These are phyloP conservation scores for Suillus alpinus DNA, from an alignment of 768 basidiomycete species.

Conservation along the genomic window DNA sequence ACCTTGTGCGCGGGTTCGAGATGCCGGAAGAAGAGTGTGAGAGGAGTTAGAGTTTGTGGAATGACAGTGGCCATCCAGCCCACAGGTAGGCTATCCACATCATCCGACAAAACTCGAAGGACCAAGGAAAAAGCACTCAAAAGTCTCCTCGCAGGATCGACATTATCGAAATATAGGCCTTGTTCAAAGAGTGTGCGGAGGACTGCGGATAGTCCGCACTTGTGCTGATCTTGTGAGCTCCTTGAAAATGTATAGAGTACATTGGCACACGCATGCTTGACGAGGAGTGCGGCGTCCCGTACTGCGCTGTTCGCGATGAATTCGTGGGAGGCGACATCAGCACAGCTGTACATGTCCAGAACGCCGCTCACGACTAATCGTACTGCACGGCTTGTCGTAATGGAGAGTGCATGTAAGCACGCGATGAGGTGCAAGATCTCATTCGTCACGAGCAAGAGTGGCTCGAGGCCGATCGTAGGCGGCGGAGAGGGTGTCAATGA, in stretches of 20 bases:
- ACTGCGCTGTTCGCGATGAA: neutral
- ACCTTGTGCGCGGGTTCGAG: slow-evolving; percentile 56
- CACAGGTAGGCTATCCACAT: slow-evolving; percentile 10
- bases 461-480: slow-evolving; percentile 40
- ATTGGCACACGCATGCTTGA: slow-evolving; percentile 51
- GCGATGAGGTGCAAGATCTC: slow-evolving; percentile 54
- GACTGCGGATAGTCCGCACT: slow-evolving; percentile 47
- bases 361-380: slow-evolving; percentile 42
- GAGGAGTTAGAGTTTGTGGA: slow-evolving; percentile 53
- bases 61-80: slow-evolving; percentile 55
- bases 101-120: slow-evolving; percentile 52
- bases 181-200: slow-evolving; percentile 57
- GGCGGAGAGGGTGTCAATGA: slow-evolving; percentile 35
- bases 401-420: slow-evolving; percentile 44
- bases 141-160: slow-evolving; percentile 58
- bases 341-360: slow-evolving; percentile 55
- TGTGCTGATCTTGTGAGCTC: slow-evolving; percentile 29
- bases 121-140: slow-evolving; percentile 55
- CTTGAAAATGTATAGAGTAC: slow-evolving; percentile 41
- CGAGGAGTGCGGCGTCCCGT: slow-evolving; percentile 38
- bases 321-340: slow-evolving; percentile 39
- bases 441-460: slow-evolving; percentile 52
- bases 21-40: slow-evolving; percentile 52
- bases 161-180: slow-evolving; percentile 33
- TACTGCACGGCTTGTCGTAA: slow-evolving; percentile 49